These are phyloP conservation scores for Penicillium simplicissimum DNA, from an alignment of 495 filamentous ascomycete species.

Conservation along the genomic window DNA sequence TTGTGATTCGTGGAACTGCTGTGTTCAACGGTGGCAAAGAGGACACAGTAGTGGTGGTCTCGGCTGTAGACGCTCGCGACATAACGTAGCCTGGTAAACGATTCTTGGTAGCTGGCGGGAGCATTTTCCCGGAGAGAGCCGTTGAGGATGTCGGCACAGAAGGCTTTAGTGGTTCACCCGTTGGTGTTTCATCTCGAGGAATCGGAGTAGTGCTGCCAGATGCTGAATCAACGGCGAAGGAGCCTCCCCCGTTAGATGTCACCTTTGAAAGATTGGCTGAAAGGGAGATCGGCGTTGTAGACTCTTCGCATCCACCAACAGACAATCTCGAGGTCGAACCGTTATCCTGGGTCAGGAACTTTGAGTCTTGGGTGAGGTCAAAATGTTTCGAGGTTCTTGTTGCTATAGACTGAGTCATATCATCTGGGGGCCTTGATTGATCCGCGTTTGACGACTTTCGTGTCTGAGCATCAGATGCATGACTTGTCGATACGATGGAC, in stretches of 20 bases:
- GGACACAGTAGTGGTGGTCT: constrained; percentile 31
- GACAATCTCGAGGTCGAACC: constrained; percentile 42
- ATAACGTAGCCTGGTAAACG: constrained; percentile 39
- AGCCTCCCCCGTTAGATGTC: constrained; percentile 36
- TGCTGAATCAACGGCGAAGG: constrained; percentile 41
- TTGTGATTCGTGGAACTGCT: constrained; percentile 19
- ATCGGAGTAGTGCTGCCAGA: constrained; percentile 44
- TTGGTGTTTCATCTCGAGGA: constrained; percentile 30
- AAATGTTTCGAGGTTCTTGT: constrained; percentile 28
- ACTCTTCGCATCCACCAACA: constrained; percentile 35
- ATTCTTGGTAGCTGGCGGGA: constrained; percentile 20
- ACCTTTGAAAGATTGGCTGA: constrained; percentile 34
- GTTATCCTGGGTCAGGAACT: constrained; percentile 22
- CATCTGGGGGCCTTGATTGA: constrained; percentile 29
- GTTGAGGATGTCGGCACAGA: constrained; percentile 16
- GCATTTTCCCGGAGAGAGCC: constrained; percentile 27
- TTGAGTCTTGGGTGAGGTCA: constrained; percentile 28
- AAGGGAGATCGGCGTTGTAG: constrained; percentile 36
- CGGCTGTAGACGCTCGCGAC: constrained; percentile 39
- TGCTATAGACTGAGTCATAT: constrained; percentile 19
- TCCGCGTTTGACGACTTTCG: constrained; percentile 30
- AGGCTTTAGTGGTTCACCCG: constrained; percentile 28
- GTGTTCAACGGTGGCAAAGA: constrained; percentile 39
- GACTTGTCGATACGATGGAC: constrained; percentile 20
- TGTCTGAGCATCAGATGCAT: constrained; percentile 24